phyloP scores from a whole-genome alignment of 768 basidiomycete species.

The Psilocybe tampanensis region DNA sequence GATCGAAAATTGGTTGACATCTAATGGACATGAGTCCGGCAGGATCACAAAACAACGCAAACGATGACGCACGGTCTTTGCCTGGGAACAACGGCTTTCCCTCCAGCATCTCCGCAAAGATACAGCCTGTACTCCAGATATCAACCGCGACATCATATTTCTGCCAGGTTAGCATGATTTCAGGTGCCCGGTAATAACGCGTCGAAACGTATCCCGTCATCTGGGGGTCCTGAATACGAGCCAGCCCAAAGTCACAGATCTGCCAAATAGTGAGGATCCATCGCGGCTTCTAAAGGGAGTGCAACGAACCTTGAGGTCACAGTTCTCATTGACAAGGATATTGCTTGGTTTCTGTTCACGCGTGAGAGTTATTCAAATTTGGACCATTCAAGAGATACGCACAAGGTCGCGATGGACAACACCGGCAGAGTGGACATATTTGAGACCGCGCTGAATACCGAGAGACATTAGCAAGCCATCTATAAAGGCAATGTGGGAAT shows the following conservation, averaged over 20 bases:
- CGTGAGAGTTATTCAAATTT: constrained; percentile 3
- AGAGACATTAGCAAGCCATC: constrained; percentile 3
- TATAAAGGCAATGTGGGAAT: constrained; percentile 1
- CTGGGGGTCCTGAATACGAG: constrained; percentile 98
- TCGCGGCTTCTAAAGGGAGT: not conserved
- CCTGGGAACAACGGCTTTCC: constrained; percentile 99
- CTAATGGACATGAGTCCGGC: constrained; percentile 42
- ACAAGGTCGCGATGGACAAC: constrained; percentile 98
- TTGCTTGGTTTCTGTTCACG: constrained; percentile 90
- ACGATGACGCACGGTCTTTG: constrained; percentile 87
- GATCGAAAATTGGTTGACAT: constrained; percentile 99
- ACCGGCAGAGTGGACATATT: constrained; percentile 99
- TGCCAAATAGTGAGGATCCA: constrained; percentile 29
- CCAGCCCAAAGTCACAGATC: constrained; percentile 99
- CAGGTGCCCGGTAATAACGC: constrained; percentile 97
- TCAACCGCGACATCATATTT: constrained; percentile 99
- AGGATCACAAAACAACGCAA: constrained; percentile 9
- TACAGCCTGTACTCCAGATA: constrained; percentile 99
- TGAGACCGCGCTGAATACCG: constrained; percentile 79
- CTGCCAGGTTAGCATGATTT: constrained; percentile 99
- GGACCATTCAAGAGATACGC: constrained; percentile 26
- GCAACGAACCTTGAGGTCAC: constrained; percentile 85
- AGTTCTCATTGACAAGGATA: constrained; percentile 99
- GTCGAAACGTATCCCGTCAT: constrained; percentile 99
- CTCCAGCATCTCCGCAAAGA: constrained; percentile 99